phyloP scores from a whole-genome alignment of 768 basidiomycete species.

The Macrolepiota dolichaula region DNA sequence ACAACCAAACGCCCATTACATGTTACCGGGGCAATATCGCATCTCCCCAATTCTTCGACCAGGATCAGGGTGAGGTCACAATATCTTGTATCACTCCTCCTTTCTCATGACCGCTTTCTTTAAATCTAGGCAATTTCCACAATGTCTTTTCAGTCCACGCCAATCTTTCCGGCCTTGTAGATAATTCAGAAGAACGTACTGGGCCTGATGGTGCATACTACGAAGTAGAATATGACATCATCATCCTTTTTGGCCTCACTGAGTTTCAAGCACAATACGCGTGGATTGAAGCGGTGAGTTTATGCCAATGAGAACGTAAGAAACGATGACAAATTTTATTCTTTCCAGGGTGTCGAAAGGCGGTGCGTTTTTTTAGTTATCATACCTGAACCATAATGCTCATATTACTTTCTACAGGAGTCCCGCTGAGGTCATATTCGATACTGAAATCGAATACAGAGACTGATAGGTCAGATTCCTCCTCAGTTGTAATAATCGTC shows the following conservation, averaged over 20 bases:
- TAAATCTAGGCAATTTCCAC: constrained; percentile 13
- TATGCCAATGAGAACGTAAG: not conserved
- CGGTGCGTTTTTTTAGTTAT: constrained; percentile 3
- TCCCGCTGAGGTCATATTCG: constrained; percentile 1
- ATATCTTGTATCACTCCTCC: not conserved
- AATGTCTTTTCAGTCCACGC: constrained; percentile 1
- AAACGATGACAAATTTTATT: not conserved
- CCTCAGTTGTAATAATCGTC: too few relatives aligned
- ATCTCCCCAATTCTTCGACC: constrained; percentile 12
- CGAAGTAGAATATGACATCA: constrained; percentile 16
- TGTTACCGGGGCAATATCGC: constrained; percentile 16
- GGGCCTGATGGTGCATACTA: constrained; percentile 6
- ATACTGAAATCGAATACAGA: not conserved
- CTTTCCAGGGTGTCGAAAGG: constrained; percentile 12
- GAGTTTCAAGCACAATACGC: constrained; percentile 17
- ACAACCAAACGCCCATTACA: not conserved
- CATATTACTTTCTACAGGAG: not conserved
- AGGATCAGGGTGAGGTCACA: constrained; percentile 12
- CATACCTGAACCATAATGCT: not conserved
- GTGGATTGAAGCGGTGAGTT: constrained; percentile 16
- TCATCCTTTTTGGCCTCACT: constrained; percentile 15
- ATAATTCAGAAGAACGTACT: not conserved
- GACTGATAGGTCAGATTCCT: not conserved
- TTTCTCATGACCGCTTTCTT: not conserved
- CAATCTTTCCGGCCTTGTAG: constrained; percentile 11